Evolutionary conservation across 495 filamentous ascomycete genomes (phyloP).

Genomic region (Echria macrotheca): DNA sequence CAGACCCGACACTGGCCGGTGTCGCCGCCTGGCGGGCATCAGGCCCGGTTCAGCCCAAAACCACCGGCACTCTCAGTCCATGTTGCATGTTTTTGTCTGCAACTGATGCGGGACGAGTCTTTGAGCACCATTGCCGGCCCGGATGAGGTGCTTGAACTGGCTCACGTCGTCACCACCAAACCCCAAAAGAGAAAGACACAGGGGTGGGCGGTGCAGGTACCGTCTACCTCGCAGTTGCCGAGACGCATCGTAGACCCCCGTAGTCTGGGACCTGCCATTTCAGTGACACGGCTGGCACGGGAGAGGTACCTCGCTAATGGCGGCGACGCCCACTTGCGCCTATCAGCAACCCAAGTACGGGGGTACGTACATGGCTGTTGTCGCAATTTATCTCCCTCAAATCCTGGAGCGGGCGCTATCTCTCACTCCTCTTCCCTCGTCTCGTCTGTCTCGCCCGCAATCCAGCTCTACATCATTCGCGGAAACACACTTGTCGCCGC

Average conservation of each 20-base stretch:
- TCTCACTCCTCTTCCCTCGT: conserved; percentile 8
- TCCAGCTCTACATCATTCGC: conserved; percentile 1
- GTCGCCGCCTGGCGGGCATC: not conserved
- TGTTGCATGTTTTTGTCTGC: not conserved
- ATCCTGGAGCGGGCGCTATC: conserved; percentile 27
- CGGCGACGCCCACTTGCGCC: conserved; percentile 13
- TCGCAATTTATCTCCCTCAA: conserved; percentile 32
- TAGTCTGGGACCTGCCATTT: conserved; percentile 24
- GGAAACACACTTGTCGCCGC: too few species aligned
- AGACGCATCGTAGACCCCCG: conserved; percentile 19
- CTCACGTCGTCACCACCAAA: conserved; percentile 10
- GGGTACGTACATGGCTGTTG: conserved; percentile 12
- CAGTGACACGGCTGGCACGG: too few species aligned
- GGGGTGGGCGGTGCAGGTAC: conserved; percentile 7
- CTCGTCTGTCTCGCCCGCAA: conserved; percentile 9
- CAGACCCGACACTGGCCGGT: not conserved
- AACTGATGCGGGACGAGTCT: conserved; percentile 7
- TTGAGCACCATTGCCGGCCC: conserved; percentile 9
- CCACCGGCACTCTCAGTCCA: not conserved
- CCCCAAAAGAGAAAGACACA: conserved; percentile 1
- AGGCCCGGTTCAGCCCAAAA: not conserved
- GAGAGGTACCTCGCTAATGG: conserved; percentile 24
- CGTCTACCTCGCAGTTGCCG: conserved; percentile 15
- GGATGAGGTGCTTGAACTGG: conserved; percentile 15
- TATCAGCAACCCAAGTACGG: conserved; percentile 13